Percentiles rank a stretch among this genome's conserved stretches.
These are phyloP conservation scores for Aspergillus spinulosporus DNA, from an alignment of 2,329 filamentous ascomycete species.

Conservation along the genomic window DNA sequence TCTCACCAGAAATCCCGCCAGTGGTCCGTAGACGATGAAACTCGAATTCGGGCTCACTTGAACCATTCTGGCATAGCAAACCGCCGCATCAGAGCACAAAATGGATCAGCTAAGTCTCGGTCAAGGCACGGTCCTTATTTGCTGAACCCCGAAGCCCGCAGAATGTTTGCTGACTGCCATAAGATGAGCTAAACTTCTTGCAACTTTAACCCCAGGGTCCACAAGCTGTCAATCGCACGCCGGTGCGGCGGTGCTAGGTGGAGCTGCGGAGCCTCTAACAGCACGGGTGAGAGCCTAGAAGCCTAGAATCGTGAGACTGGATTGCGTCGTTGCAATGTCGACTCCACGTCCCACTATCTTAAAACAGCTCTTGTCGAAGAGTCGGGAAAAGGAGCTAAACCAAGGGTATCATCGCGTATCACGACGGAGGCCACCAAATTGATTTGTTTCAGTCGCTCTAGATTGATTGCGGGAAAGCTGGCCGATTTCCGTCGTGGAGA, in stretches of 20 bases:
- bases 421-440: background rate
- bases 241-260: background rate
- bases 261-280: background rate
- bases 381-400: background rate
- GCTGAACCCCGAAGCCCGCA: background rate
- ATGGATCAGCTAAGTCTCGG: background rate
- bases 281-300: background rate
- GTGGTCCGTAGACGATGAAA: background rate
- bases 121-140: background rate
- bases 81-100: background rate
- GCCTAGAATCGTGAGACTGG: slow-evolving; percentile 2
- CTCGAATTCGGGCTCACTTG: background rate
- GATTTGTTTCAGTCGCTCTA: background rate
- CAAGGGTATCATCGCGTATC: background rate
- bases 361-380: background rate
- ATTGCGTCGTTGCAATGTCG: background rate
- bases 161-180: background rate
- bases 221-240: slow-evolving; percentile 2
- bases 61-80: background rate
- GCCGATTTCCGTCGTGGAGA: slow-evolving; percentile 3
- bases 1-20: background rate
- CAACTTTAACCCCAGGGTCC: background rate
- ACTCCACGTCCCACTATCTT: background rate
- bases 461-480: background rate
- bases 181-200: background rate